Base-by-base conservation (phyloP, 2,329 filamentous ascomycete species). In the Grosmannia serpens region DNA sequence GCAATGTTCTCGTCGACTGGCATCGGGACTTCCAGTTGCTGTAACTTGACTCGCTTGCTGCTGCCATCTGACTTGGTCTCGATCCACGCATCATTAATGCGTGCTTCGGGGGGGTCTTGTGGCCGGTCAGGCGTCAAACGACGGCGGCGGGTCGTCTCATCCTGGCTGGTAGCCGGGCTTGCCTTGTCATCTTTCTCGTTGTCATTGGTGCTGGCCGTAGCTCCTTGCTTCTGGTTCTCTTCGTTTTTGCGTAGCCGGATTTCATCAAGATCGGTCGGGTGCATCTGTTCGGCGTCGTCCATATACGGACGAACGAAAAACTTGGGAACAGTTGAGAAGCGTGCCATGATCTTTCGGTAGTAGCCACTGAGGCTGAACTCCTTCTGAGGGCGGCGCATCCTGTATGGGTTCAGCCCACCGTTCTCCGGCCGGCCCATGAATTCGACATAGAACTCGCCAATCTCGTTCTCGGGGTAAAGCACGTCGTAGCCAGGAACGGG, bases 401-500 rank as follows among this genome's bases (percentile, higher is more conserved):
- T 79, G 67, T 86, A 80, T 0, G 94, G 92, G 69, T 95, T 85
- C 15, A 99, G 77, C 1, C 77, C 74, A 13, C 92, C 92, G 61
- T 94, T 91, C 62, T 83, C 80, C 53, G 87, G 81, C 56, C 81
- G 87, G 35, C 74, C 82, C 95, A 99, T 99, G 73, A 96, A 95
- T 2, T 83, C 79, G 62, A 80, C 80, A 74, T 97, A 99, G 70
- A 87, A 95, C 3, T 83, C 78, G n/a, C 87, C 89, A 62, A 96
- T 83, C 41, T 83, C 83, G 70, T 99, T 97, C 26, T 77, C 69
- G 0, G 94, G 94, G 68, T 97, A 99, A 41, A 88, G 71, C 46
- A 97, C 82, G 65, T 96, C 91, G 74, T 85, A 96, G 22, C 94
- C 94, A 0, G 94, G 94, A n/a, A 88, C 85, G 3, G 95, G 92